Conservation (phyloP, 1,139 yeast species). For the Nakaseomyces nivariensis region DNA sequence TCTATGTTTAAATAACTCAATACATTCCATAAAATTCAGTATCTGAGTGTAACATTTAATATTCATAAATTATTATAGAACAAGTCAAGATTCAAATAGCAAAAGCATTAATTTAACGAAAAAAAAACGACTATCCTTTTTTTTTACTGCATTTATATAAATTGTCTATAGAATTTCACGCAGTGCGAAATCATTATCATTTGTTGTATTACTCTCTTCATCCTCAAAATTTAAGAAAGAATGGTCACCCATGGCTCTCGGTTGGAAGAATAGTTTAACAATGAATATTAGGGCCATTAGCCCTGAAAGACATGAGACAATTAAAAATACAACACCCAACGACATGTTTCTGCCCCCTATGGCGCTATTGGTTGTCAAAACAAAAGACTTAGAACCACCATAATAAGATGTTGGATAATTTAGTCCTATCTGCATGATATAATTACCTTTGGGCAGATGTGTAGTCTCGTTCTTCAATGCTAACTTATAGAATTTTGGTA, state of each 20-base stretch:
- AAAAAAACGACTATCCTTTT: too few species aligned
- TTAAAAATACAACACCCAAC: slow-evolving; percentile 82
- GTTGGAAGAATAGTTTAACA: slow-evolving; percentile 38
- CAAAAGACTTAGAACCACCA: slow-evolving; percentile 73
- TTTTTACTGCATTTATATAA: too few species aligned
- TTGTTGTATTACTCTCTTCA: slow-evolving; percentile 3
- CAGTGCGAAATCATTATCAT: slow-evolving; percentile 12
- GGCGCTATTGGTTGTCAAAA: slow-evolving; percentile 73
- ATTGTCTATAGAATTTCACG: slow-evolving; percentile 23
- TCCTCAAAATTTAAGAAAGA: slow-evolving; percentile 31
- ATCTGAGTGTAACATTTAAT: neutral
- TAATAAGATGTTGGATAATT: slow-evolving; percentile 83
- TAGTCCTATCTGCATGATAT: slow-evolving; percentile 62
- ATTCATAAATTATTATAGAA: neutral
- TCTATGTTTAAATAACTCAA: slow-evolving; percentile 13
- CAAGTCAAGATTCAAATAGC: too few species aligned
- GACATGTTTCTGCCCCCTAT: slow-evolving; percentile 87
- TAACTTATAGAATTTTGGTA: slow-evolving; percentile 76
- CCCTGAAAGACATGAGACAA: slow-evolving; percentile 75
- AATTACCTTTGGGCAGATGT: slow-evolving; percentile 52
- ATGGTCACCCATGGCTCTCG: slow-evolving; percentile 38
- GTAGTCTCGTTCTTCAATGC: slow-evolving; percentile 70
- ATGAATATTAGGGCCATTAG: slow-evolving; percentile 37
- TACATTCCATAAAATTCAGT: neutral
- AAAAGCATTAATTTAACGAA: too few species aligned